These are phyloP conservation scores for Dictyostelium citrinum DNA, from an alignment of 78 protist genomes.

Conservation along the genomic window DNA sequence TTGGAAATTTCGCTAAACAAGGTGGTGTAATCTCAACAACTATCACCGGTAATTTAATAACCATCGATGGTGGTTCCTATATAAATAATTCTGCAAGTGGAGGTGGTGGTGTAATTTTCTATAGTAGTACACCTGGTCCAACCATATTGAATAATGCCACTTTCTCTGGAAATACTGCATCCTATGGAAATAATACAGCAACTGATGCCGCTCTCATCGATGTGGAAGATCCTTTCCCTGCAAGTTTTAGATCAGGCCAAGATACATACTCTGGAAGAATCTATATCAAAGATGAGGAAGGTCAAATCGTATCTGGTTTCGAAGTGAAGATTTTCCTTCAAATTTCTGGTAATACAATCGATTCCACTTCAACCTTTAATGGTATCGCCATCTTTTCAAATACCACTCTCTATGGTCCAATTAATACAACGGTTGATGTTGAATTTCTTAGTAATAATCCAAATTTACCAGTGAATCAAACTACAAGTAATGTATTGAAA, in stretches of 20 bases:
- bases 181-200: neutral
- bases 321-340: neutral
- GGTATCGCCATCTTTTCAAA: conserved; percentile 12
- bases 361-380: neutral
- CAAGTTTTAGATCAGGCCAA: neutral
- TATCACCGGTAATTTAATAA: neutral
- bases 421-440: neutral
- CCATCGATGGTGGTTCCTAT: neutral
- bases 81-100: neutral
- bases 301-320: neutral
- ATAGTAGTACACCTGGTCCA: neutral
- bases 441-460: neutral
- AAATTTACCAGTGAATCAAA: neutral
- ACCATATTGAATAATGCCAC: neutral
- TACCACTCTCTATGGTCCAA: neutral
- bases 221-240: neutral
- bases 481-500: neutral
- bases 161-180: neutral
- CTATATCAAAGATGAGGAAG: neutral
- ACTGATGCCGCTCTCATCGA: neutral
- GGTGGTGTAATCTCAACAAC: neutral
- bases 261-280: neutral
- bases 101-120: conserved; percentile 13
- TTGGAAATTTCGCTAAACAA: neutral
- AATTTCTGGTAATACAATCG: conserved; percentile 6